Conservation (phyloP, 495 filamentous ascomycete species). For the Schizothecium vesticola region DNA sequence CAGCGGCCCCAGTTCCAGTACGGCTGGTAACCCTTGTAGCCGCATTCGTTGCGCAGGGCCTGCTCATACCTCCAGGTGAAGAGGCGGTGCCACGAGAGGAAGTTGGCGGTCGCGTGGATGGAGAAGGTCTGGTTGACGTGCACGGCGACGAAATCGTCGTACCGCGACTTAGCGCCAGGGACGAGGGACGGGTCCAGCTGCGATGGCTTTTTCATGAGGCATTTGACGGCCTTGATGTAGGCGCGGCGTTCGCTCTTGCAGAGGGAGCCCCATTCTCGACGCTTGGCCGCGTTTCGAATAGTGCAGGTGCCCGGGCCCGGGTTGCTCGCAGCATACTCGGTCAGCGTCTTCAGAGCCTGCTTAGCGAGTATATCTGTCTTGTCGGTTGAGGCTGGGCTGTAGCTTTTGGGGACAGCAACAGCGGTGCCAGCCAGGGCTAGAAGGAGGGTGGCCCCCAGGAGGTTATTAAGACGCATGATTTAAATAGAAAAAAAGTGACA, state of each 20-base stretch:
- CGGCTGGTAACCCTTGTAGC: slow-evolving; percentile 50
- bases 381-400: neutral
- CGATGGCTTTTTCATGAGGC: no score
- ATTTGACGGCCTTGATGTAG: no score
- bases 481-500: no score
- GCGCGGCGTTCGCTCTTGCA: no score
- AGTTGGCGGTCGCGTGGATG: no score
- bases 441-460: neutral
- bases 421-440: neutral
- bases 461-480: neutral
- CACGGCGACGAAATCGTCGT: no score
- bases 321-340: neutral
- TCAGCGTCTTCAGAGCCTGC: neutral
- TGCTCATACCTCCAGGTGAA: slow-evolving; percentile 61
- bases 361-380: neutral
- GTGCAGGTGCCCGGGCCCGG: neutral
- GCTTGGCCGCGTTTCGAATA: neutral
- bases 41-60: slow-evolving; percentile 61
- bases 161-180: no score
- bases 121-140: no score
- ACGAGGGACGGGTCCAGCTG: no score
- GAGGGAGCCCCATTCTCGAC: no score
- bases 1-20: slow-evolving; percentile 29
- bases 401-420: neutral
- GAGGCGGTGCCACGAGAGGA: slow-evolving; percentile 64